Percentiles rank a stretch among this genome's conserved stretches.
Evolutionary conservation across 2,329 filamentous ascomycete species (phyloP).

Genomic region (Diplodia mutila): DNA sequence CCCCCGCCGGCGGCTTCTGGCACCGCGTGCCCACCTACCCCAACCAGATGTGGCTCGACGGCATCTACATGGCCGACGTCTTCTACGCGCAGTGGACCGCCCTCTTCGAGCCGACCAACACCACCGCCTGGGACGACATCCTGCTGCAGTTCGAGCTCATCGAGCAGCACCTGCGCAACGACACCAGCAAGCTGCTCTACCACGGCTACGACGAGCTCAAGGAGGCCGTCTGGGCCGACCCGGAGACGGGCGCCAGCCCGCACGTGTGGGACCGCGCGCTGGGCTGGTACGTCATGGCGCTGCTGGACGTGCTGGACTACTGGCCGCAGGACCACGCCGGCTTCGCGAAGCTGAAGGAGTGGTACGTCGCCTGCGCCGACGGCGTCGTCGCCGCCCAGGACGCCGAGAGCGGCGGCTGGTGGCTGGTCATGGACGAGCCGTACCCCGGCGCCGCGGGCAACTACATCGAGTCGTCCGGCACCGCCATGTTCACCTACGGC

Average conservation of each 20-base stretch:
- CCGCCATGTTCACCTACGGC: conserved; percentile 53
- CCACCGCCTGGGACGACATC: conserved; percentile 50
- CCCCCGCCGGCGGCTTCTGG: conserved; percentile 58
- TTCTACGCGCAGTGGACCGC: conserved; percentile 46
- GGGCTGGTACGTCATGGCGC: conserved; percentile 45
- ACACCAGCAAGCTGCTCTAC: conserved; percentile 38
- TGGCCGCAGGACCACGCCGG: conserved; percentile 47
- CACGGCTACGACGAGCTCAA: conserved; percentile 44
- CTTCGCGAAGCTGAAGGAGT: conserved; percentile 44
- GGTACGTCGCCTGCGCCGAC: conserved; percentile 39
- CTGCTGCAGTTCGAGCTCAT: conserved; percentile 42
- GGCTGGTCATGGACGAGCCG: conserved; percentile 59
- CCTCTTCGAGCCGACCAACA: conserved; percentile 43
- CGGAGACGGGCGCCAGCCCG: conserved; percentile 40
- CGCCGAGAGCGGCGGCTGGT: conserved; percentile 56
- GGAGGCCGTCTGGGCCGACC: conserved; percentile 42
- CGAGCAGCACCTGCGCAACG: conserved; percentile 41
- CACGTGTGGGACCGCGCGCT: conserved; percentile 45
- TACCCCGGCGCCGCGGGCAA: conserved; percentile 55
- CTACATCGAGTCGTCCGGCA: conserved; percentile 64
- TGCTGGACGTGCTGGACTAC: conserved; percentile 55
- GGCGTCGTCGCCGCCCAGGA: conserved; percentile 12
- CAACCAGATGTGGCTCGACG: conserved; percentile 54
- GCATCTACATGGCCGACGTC: conserved; percentile 49
- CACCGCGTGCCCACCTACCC: conserved; percentile 38